A percentile compares a stretch with the other conserved stretches of the same genome.
These are phyloP conservation scores for Pyrus hybrid DNA, from an alignment of 331 rosid genomes.

Conservation along the genomic window DNA sequence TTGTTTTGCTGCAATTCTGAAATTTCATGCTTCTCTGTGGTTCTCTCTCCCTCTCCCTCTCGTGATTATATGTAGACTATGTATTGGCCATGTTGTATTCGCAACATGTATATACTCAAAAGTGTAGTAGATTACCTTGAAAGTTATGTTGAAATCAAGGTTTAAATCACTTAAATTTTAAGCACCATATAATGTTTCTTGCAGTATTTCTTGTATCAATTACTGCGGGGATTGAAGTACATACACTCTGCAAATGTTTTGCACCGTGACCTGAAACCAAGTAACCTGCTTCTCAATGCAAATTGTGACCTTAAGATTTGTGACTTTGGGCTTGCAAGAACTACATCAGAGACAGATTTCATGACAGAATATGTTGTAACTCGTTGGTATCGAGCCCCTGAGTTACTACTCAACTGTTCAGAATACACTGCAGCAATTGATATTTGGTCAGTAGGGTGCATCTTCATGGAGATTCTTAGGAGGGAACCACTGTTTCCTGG, in stretches of 20 bases:
- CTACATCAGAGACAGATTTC: too few species aligned
- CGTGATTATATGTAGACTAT: too few species aligned
- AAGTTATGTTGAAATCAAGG: not conserved
- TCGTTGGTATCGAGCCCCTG: slow-evolving; percentile 98
- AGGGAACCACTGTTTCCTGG: slow-evolving; percentile 95
- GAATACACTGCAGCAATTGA: slow-evolving; percentile 93
- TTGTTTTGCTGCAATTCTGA: not conserved
- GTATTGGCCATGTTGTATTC: too few species aligned
- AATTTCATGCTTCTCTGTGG: not conserved
- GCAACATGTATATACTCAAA: not conserved
- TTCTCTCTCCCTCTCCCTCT: not conserved
- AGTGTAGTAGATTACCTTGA: not conserved
- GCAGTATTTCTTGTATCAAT: slow-evolving; percentile 89
- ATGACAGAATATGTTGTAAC: slow-evolving; percentile 54
- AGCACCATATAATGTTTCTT: slow-evolving; percentile 15
- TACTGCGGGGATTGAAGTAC: slow-evolving; percentile 87
- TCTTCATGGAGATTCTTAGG: slow-evolving; percentile 72
- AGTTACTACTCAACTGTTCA: slow-evolving; percentile 72
- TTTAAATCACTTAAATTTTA: not conserved
- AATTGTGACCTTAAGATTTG: too few species aligned
- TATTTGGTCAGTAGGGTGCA: slow-evolving; percentile 96
- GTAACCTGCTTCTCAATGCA: too few species aligned
- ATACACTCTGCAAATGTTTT: slow-evolving; percentile 1
- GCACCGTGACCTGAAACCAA: too few species aligned
- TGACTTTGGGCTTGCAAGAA: too few species aligned